Percentiles rank a stretch among this genome's conserved stretches.
These are phyloP conservation scores for Pseudopyricularia javanii DNA, from an alignment of 2,329 filamentous ascomycete genomes.

Conservation along the genomic window DNA sequence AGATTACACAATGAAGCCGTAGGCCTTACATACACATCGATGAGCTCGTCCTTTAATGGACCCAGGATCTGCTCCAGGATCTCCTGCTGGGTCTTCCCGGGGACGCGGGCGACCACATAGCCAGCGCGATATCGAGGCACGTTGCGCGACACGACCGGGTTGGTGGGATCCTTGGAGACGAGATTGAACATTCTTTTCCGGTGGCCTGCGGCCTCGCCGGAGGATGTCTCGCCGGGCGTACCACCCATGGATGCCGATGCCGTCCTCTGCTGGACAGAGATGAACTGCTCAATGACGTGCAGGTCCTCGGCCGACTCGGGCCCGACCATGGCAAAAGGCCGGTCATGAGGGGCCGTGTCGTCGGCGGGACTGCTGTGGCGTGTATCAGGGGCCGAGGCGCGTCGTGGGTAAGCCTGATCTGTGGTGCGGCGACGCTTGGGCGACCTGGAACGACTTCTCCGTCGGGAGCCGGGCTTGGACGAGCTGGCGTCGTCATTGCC, in stretches of 20 bases:
- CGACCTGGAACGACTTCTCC: conserved; percentile 2
- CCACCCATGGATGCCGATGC: neutral
- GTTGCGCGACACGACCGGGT: conserved; percentile 33
- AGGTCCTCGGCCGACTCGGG: conserved; percentile 1
- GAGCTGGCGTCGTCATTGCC: neutral
- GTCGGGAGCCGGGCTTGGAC: neutral
- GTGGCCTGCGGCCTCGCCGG: neutral
- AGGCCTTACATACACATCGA: conserved; percentile 29
- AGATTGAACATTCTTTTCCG: conserved; percentile 1
- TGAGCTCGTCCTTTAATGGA: conserved; percentile 34
- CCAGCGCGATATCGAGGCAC: conserved; percentile 17
- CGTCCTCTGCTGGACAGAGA: neutral
- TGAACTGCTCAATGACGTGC: conserved; percentile 37
- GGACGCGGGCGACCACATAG: neutral
- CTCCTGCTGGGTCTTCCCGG: conserved; percentile 12
- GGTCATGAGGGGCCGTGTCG: neutral
- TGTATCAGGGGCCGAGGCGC: neutral
- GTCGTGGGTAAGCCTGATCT: neutral
- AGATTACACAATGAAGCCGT: conserved; percentile 14
- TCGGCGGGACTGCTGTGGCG: neutral
- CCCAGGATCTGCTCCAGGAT: conserved; percentile 47
- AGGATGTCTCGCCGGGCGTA: neutral
- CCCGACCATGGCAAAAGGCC: conserved; percentile 1
- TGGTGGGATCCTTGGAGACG: conserved; percentile 19
- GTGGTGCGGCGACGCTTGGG: neutral